These are phyloP conservation scores for Diaporthe ilicicola DNA, from an alignment of 2,329 filamentous ascomycete species.

Conservation along the genomic window DNA sequence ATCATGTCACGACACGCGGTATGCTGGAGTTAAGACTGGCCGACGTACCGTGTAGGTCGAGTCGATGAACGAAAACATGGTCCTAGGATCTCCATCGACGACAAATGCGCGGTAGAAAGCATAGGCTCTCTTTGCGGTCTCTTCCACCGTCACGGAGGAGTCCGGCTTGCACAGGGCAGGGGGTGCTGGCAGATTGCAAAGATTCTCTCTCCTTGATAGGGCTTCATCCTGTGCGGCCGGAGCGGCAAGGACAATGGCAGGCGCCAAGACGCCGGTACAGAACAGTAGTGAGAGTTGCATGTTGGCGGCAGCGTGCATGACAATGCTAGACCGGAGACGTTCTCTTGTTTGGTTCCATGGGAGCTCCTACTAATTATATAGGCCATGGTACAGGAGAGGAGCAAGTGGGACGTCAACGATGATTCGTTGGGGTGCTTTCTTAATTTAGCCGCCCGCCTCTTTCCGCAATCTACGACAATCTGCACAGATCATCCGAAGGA, in stretches of 20 bases:
- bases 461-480: not conserved
- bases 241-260: constrained; percentile 39
- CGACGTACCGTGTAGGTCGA: constrained; percentile 45
- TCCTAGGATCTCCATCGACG: constrained; percentile 48
- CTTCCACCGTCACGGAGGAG: constrained; percentile 44
- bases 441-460: constrained; percentile 15
- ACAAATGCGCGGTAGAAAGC: constrained; percentile 52
- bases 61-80: constrained; percentile 52
- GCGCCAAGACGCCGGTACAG: constrained; percentile 39
- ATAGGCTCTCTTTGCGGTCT: constrained; percentile 49
- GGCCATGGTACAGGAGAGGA: not conserved
- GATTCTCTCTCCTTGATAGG: constrained; percentile 45
- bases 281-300: constrained; percentile 40
- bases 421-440: not conserved
- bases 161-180: constrained; percentile 48
- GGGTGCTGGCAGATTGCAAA: constrained; percentile 46
- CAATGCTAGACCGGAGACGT: not conserved
- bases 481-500: not conserved
- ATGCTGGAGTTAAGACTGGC: not conserved
- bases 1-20: not conserved
- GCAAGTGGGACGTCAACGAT: not conserved
- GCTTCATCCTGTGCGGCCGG: constrained; percentile 36
- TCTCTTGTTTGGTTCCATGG: not conserved
- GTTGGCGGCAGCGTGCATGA: constrained; percentile 25
- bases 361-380: not conserved